phyloP scores from a whole-genome alignment of 2,329 filamentous ascomycete genomes.

The Penicillium sp. region DNA sequence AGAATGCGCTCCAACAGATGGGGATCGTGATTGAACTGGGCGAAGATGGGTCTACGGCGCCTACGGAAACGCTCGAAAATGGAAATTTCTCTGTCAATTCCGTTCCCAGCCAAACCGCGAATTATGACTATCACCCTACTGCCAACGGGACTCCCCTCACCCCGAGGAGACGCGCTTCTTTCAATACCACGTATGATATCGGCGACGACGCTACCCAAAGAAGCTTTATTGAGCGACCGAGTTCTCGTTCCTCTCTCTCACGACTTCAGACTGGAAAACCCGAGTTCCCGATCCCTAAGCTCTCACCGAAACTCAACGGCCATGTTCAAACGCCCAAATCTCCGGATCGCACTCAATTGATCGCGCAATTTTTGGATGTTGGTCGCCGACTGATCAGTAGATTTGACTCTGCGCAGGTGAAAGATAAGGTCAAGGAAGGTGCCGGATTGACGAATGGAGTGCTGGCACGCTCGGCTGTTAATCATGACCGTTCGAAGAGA shows the following conservation, averaged over 20 bases:
- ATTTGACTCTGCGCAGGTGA: constrained; percentile 25
- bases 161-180: constrained; percentile 48
- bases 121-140: constrained; percentile 15
- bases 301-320: constrained; percentile 14
- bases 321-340: constrained; percentile 16
- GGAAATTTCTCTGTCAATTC: constrained; percentile 24
- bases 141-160: constrained; percentile 29
- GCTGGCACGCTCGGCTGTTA: constrained; percentile 26
- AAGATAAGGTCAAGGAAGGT: constrained; percentile 12
- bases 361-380: constrained; percentile 37
- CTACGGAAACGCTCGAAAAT: constrained; percentile 29
- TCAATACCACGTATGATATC: constrained; percentile 49
- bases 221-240: constrained; percentile 34
- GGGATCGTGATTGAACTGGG: constrained; percentile 65
- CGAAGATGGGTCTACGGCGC: constrained; percentile 38
- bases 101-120: constrained; percentile 16
- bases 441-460: constrained; percentile 22
- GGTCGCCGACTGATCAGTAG: constrained; percentile 34
- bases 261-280: constrained; percentile 36
- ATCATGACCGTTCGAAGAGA: constrained; percentile 28
- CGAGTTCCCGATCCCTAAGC: constrained; percentile 27
- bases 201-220: constrained; percentile 48
- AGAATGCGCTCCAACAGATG: constrained; percentile 60
- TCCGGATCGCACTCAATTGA: constrained; percentile 34
- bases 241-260: constrained; percentile 43